Evolutionary conservation across 345 rosid species (phyloP).

Genomic region (Pistacia vera): DNA sequence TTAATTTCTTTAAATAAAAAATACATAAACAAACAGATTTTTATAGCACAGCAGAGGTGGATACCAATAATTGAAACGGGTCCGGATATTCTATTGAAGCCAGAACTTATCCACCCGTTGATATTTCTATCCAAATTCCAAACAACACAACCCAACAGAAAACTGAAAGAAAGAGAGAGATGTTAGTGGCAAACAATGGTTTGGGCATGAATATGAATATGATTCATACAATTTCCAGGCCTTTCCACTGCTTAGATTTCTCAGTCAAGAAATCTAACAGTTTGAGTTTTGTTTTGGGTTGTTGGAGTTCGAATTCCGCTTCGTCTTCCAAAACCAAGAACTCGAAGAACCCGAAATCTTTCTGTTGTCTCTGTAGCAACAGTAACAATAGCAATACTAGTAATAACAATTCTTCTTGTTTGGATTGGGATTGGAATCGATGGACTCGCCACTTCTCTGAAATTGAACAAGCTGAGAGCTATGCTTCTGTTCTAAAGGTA

Average conservation of each 20-base stretch:
- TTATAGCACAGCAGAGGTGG: no score
- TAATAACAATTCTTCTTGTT: slow-evolving; percentile 34
- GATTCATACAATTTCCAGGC: slow-evolving; percentile 40
- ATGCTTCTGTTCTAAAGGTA: slow-evolving; percentile 84
- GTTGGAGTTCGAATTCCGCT: slow-evolving; percentile 17
- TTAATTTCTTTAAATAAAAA: no score
- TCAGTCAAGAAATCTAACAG: slow-evolving; percentile 35
- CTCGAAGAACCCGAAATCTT: slow-evolving; percentile 31
- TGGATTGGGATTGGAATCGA: slow-evolving; percentile 88
- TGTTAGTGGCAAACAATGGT: slow-evolving; percentile 47
- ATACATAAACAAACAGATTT: no score
- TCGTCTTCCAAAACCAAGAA: slow-evolving; percentile 27
- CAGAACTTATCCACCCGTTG: slow-evolving; percentile 5
- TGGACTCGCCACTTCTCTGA: slow-evolving; percentile 90
- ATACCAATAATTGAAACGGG: not conserved
- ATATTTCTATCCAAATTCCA: not conserved
- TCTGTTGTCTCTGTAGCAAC: slow-evolving; percentile 39
- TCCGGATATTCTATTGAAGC: not conserved
- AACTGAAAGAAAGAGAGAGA: not conserved
- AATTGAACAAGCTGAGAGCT: slow-evolving; percentile 74
- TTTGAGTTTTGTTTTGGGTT: slow-evolving; percentile 38
- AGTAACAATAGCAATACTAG: slow-evolving; percentile 22
- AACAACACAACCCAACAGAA: not conserved
- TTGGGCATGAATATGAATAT: slow-evolving; percentile 25
- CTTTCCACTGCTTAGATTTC: slow-evolving; percentile 33